Evolutionary conservation across 2,329 filamentous ascomycete species (phyloP).

Genomic region (Penicillium sp.): DNA sequence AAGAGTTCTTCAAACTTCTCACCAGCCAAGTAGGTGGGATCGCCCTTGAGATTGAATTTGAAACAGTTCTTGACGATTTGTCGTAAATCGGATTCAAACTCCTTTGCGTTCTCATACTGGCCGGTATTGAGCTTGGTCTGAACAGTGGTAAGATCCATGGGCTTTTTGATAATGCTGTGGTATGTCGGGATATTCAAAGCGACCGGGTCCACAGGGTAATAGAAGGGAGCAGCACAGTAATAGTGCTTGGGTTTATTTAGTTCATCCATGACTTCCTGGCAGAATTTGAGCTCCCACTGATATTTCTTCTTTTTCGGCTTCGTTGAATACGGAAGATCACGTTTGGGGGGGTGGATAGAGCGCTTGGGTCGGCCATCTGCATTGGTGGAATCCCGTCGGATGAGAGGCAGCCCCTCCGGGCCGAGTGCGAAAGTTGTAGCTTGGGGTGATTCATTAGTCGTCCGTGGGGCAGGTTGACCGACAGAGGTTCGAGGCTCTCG

Average conservation of each 20-base stretch:
- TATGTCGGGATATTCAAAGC: slow-evolving; percentile 93
- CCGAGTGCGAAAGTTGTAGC: slow-evolving; percentile 74
- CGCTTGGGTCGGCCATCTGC: slow-evolving; percentile 85
- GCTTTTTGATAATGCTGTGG: slow-evolving; percentile 91
- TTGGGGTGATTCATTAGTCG: slow-evolving; percentile 37
- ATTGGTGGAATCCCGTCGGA: slow-evolving; percentile 82
- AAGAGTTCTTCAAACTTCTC: slow-evolving; percentile 77
- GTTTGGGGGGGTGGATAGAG: slow-evolving; percentile 89
- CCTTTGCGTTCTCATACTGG: slow-evolving; percentile 79
- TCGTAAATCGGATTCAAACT: slow-evolving; percentile 82
- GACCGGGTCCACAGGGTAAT: slow-evolving; percentile 87
- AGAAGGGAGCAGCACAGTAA: slow-evolving; percentile 73
- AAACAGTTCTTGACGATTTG: slow-evolving; percentile 89
- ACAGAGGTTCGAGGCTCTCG: slow-evolving; percentile 54
- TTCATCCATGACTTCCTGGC: slow-evolving; percentile 79
- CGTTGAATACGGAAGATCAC: slow-evolving; percentile 86
- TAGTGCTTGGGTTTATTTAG: slow-evolving; percentile 75
- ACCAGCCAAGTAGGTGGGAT: slow-evolving; percentile 74
- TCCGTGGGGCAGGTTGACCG: slow-evolving; percentile 45
- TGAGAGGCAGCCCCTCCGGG: slow-evolving; percentile 77
- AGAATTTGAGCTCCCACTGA: slow-evolving; percentile 87
- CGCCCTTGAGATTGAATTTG: slow-evolving; percentile 84
- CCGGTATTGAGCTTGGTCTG: slow-evolving; percentile 75
- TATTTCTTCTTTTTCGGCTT: slow-evolving; percentile 91
- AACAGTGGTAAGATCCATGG: slow-evolving; percentile 93